phyloP scores from a whole-genome alignment of 2,329 filamentous ascomycete species.

The Fusarium anguioides region DNA sequence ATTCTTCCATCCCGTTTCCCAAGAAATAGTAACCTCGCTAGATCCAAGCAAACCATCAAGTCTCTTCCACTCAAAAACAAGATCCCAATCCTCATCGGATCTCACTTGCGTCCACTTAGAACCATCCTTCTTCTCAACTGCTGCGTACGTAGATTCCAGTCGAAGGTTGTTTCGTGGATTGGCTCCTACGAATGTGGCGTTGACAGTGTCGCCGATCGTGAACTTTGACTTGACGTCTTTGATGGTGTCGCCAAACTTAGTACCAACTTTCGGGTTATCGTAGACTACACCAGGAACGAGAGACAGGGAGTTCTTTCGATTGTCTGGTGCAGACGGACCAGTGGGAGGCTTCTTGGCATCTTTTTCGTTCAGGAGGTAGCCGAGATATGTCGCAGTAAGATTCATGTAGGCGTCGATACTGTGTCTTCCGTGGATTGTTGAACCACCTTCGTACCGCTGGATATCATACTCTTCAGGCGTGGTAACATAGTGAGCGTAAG shows the following conservation, averaged over 20 bases:
- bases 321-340: not conserved
- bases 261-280: conserved; percentile 4
- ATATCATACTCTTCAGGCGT: conserved; percentile 13
- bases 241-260: not conserved
- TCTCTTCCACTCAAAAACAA: conserved; percentile 9
- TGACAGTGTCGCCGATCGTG: not conserved
- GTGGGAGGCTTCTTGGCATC: not conserved
- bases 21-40: not conserved
- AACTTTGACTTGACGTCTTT: not conserved
- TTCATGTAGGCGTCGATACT: conserved; percentile 13
- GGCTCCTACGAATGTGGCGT: not conserved
- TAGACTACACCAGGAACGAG: conserved; percentile 6
- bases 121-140: not conserved
- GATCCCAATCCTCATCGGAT: conserved; percentile 10
- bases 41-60: conserved; percentile 5
- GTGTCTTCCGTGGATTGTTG: conserved; percentile 1
- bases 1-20: conserved; percentile 13
- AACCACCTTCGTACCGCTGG: conserved; percentile 7
- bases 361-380: not conserved
- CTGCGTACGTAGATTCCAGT: not conserved
- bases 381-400: not conserved
- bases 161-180: conserved; percentile 5
- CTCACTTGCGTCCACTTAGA: not conserved
- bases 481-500: conserved; percentile 7
- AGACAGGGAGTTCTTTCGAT: not conserved